Conservation (phyloP, 306 rosid genomes). For the Purshia tridentata region DNA sequence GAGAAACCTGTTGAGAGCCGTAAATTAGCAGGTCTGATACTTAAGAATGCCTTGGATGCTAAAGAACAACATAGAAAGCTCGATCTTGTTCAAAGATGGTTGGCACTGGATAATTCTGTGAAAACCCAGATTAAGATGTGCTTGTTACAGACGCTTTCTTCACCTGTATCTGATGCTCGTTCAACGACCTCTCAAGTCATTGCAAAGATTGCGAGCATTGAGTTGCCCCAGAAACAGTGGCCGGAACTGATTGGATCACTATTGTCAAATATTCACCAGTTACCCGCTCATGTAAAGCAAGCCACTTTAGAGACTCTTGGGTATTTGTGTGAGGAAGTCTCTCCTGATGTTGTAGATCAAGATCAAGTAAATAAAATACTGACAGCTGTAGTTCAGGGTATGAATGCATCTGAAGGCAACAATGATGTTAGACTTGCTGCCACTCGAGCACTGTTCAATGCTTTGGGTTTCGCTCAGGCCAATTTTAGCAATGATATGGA, state of each 20-base stretch:
- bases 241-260: slow-evolving; percentile 82
- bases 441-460: slow-evolving; percentile 77
- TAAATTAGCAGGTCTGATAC: slow-evolving; percentile 83
- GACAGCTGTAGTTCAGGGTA: slow-evolving; percentile 92
- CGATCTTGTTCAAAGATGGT: slow-evolving; percentile 82
- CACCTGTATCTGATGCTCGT: slow-evolving; percentile 63
- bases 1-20: slow-evolving; percentile 88
- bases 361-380: slow-evolving; percentile 86
- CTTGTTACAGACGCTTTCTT: slow-evolving; percentile 69
- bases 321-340: slow-evolving; percentile 85
- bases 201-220: slow-evolving; percentile 88
- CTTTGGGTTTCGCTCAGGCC: slow-evolving; percentile 82
- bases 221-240: slow-evolving; percentile 89
- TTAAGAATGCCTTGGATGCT: slow-evolving; percentile 88
- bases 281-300: slow-evolving; percentile 74
- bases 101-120: slow-evolving; percentile 58
- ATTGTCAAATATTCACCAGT: slow-evolving; percentile 71
- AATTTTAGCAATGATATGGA: slow-evolving; percentile 85
- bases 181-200: slow-evolving; percentile 87
- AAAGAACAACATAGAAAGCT: slow-evolving; percentile 79
- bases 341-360: slow-evolving; percentile 76
- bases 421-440: slow-evolving; percentile 88
- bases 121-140: slow-evolving; percentile 70
- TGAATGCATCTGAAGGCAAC: slow-evolving; percentile 71
- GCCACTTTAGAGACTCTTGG: slow-evolving; percentile 92